phyloP scores from a whole-genome alignment of 148 eudicot genomes.

The Gaultheria prostrata region DNA sequence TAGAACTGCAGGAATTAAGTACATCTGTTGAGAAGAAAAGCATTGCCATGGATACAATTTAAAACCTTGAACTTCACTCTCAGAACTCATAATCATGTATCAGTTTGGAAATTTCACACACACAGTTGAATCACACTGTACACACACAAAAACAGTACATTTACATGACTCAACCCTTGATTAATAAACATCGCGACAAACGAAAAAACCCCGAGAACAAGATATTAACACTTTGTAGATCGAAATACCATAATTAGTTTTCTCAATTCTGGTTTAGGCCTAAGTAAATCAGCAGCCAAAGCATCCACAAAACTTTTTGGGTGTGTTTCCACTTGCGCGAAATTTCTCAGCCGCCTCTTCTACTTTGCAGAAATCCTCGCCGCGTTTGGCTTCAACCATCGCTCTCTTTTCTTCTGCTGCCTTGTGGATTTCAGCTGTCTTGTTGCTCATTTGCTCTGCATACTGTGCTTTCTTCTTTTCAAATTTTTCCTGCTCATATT shows the following conservation, averaged over 20 bases:
- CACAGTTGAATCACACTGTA: not conserved
- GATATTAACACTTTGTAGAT: not conserved
- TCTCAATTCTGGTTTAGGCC: not conserved
- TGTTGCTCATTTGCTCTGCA: conserved; percentile 60
- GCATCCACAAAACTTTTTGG: conserved; percentile 41
- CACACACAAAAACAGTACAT: not conserved
- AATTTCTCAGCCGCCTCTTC: conserved; percentile 57
- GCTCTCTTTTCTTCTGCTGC: conserved; percentile 68
- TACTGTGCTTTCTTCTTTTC: conserved; percentile 63
- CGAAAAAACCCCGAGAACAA: not conserved
- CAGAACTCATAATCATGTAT: not conserved
- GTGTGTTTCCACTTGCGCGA: conserved; percentile 47
- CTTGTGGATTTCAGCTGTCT: conserved; percentile 51
- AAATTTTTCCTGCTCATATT: conserved; percentile 43
- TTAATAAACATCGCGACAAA: not conserved
- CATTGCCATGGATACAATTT: not conserved
- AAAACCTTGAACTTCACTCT: not conserved
- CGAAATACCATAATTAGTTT: not conserved
- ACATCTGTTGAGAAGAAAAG: not conserved
- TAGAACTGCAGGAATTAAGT: not conserved
- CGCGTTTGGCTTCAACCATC: conserved; percentile 44
- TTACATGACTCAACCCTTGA: conserved; percentile 6
- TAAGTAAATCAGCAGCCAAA: conserved; percentile 26
- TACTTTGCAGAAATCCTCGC: conserved; percentile 50
- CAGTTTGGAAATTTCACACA: not conserved